Evolutionary conservation across 2,329 filamentous ascomycete genomes (phyloP).

Genomic region (Xylariaceae sp.): DNA sequence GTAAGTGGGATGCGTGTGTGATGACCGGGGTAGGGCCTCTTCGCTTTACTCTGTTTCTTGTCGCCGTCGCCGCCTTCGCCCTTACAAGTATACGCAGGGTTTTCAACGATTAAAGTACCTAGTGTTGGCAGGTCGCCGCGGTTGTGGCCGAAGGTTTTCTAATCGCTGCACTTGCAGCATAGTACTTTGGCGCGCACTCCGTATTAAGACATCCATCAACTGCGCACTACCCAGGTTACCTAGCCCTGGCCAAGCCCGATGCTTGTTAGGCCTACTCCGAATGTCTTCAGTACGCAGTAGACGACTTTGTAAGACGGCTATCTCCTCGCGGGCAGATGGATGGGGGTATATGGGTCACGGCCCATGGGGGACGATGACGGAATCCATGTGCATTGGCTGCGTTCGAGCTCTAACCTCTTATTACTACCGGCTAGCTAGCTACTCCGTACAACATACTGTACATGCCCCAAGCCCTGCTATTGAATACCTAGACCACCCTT

Average conservation of each 20-base stretch:
- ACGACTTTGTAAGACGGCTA: constrained; percentile 21
- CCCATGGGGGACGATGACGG: constrained; percentile 9
- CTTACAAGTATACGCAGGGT: constrained; percentile 10
- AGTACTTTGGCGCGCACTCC: constrained; percentile 9
- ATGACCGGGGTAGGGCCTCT: constrained; percentile 22
- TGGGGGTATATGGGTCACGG: constrained; percentile 21
- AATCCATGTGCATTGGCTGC: constrained; percentile 18
- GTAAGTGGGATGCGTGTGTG: constrained; percentile 26
- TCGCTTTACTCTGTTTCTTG: constrained; percentile 17
- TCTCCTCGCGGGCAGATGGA: constrained; percentile 27
- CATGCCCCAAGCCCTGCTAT: neutral
- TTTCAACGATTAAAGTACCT: no score
- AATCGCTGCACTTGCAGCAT: constrained; percentile 17
- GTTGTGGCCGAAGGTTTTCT: constrained; percentile 14
- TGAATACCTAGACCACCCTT: no score
- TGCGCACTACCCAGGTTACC: neutral
- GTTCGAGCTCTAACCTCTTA: constrained; percentile 9
- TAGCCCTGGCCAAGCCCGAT: constrained; percentile 15
- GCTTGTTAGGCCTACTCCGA: constrained; percentile 13
- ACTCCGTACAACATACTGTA: neutral
- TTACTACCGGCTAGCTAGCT: neutral
- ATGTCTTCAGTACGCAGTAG: constrained; percentile 15
- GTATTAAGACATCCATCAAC: constrained; percentile 12
- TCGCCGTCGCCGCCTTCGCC: constrained; percentile 19
- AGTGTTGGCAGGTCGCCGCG: constrained; percentile 17